A percentile compares a stretch with the other conserved stretches of the same genome.
Evolutionary conservation across 2,329 filamentous ascomycete genomes (phyloP).

Genomic region (Xylaria sp.): DNA sequence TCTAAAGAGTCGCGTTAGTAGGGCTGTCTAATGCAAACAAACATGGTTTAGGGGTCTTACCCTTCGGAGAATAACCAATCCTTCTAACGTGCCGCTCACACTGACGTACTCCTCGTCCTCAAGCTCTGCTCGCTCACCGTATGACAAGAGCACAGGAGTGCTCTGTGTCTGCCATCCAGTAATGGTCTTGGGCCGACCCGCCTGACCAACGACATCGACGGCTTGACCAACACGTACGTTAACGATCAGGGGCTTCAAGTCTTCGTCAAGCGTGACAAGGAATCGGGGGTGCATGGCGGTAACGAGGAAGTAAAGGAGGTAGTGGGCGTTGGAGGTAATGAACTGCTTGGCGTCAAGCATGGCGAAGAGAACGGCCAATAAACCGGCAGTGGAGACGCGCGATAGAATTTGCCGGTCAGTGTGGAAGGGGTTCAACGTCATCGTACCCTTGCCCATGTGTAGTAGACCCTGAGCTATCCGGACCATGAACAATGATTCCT

Average conservation of each 20-base stretch:
- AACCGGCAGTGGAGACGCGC: slow-evolving; percentile 79
- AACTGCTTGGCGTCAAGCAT: slow-evolving; percentile 94
- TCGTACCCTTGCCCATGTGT: slow-evolving; percentile 98
- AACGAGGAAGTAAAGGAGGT: slow-evolving; percentile 94
- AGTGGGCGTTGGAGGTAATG: slow-evolving; percentile 65
- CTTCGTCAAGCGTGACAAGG: slow-evolving; percentile 91
- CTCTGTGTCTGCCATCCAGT: slow-evolving; percentile 99
- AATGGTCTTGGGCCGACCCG: slow-evolving; percentile 95
- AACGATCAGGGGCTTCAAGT: slow-evolving; percentile 87
- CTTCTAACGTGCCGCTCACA: slow-evolving; percentile 85
- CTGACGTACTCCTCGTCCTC: slow-evolving; percentile 97
- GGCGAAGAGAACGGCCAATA: slow-evolving; percentile 84
- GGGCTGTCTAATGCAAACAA: neutral
- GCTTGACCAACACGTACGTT: slow-evolving; percentile 97
- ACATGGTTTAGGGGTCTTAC: slow-evolving; percentile 45
- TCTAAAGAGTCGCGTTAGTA: slow-evolving; percentile 34
- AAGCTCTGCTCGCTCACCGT: slow-evolving; percentile 91
- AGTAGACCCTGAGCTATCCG: slow-evolving; percentile 94
- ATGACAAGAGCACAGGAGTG: slow-evolving; percentile 91
- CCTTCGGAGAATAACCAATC: slow-evolving; percentile 94
- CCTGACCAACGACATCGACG: slow-evolving; percentile 95
- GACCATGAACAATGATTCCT: slow-evolving; percentile 97
- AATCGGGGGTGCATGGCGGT: slow-evolving; percentile 96
- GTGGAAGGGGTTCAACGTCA: slow-evolving; percentile 97
- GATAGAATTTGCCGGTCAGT: slow-evolving; percentile 95